Evolutionary conservation across 2,329 filamentous ascomycete species (phyloP).

Genomic region (Aspergillus bombycis): DNA sequence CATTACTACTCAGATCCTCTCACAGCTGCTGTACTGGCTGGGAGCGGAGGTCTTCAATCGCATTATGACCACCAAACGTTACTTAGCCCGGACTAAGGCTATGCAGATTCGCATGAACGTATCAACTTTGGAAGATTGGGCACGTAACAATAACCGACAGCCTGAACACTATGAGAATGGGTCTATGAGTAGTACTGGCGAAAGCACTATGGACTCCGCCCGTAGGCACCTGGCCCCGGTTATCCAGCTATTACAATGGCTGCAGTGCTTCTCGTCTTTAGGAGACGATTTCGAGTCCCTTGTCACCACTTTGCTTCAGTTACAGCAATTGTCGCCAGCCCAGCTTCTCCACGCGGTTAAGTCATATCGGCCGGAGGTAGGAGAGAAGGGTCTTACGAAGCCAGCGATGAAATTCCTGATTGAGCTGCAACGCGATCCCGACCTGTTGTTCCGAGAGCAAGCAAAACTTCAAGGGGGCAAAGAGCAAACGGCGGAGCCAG

Average conservation of each 20-base stretch:
- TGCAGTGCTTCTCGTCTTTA: constrained; percentile 95
- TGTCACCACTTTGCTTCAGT: constrained; percentile 83
- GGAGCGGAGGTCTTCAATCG: constrained; percentile 96
- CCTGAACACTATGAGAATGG: constrained; percentile 96
- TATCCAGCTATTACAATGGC: constrained; percentile 93
- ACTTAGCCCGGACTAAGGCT: constrained; percentile 91
- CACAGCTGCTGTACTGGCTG: constrained; percentile 94
- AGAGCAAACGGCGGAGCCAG: constrained; percentile 22
- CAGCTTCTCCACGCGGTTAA: constrained; percentile 91
- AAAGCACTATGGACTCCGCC: constrained; percentile 82
- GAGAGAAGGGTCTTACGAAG: constrained; percentile 88
- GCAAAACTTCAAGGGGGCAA: constrained; percentile 35
- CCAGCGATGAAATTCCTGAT: constrained; percentile 84
- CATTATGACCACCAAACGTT: constrained; percentile 94
- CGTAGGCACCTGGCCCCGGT: constrained; percentile 84
- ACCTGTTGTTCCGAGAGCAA: constrained; percentile 53
- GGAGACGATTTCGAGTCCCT: constrained; percentile 88
- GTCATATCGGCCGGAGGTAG: constrained; percentile 92
- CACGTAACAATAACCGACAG: constrained; percentile 85
- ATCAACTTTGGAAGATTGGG: constrained; percentile 94
- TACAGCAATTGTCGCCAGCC: constrained; percentile 80
- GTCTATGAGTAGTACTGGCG: constrained; percentile 80
- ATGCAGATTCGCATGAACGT: constrained; percentile 99
- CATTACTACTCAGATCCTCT: constrained; percentile 87
- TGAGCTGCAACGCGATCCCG: constrained; percentile 75